phyloP scores from a whole-genome alignment of 2,329 filamentous ascomycete genomes.

The Tolypocladium paradoxum region DNA sequence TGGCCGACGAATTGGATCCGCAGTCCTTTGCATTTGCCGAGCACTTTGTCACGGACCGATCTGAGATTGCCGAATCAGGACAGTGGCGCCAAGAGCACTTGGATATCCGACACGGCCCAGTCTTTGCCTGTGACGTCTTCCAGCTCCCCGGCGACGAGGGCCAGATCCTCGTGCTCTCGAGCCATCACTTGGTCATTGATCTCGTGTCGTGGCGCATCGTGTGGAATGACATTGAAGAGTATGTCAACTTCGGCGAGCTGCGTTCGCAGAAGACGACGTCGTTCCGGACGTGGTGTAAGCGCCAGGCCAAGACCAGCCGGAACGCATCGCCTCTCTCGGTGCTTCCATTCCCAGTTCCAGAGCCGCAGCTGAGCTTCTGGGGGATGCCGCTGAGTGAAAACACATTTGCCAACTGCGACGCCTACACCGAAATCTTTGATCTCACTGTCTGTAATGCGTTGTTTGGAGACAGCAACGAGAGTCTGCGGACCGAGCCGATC shows the following conservation, averaged over 20 bases:
- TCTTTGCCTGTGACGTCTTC: slow-evolving; percentile 11
- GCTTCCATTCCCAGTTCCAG: slow-evolving; percentile 2
- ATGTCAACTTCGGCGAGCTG: slow-evolving; percentile 2
- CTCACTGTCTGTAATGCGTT: background rate
- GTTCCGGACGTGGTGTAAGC: slow-evolving; percentile 24
- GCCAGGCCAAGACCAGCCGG: background rate
- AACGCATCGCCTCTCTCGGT: slow-evolving; percentile 1
- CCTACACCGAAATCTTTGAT: slow-evolving; percentile 5
- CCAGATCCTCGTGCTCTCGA: slow-evolving; percentile 3
- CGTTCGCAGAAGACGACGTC: slow-evolving; percentile 8
- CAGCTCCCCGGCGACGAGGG: slow-evolving; percentile 1
- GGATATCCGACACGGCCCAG: slow-evolving; percentile 7
- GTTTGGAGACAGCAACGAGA: slow-evolving; percentile 15
- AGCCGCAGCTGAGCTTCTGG: slow-evolving; percentile 11
- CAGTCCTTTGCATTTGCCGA: slow-evolving; percentile 1
- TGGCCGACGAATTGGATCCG: slow-evolving; percentile 5
- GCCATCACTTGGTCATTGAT: slow-evolving; percentile 20
- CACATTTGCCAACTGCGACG: slow-evolving; percentile 2
- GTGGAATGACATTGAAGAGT: slow-evolving; percentile 7
- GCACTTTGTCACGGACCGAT: background rate
- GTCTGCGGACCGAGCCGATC: slow-evolving; percentile 22
- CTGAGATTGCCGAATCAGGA: background rate
- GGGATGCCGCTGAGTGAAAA: slow-evolving; percentile 3
- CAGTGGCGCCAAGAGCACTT: slow-evolving; percentile 4
- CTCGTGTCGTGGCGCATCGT: slow-evolving; percentile 38